Percentiles rank a stretch among this genome's conserved stretches.
Conservation (phyloP, 1,284 basidiomycete species). For the Neolentinus lepideus region DNA sequence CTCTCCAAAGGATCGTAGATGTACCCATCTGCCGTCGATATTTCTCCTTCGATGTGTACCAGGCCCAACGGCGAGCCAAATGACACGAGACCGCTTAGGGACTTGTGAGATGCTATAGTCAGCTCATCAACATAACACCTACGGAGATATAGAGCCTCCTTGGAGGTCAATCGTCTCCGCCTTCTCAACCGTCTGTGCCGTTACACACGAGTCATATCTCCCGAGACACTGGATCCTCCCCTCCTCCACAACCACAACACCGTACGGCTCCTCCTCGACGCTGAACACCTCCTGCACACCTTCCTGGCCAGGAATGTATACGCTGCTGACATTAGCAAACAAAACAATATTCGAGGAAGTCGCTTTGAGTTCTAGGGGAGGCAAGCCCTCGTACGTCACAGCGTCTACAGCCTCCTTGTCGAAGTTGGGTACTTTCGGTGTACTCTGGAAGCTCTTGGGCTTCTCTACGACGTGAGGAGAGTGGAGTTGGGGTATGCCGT, state of each 20-base stretch:
- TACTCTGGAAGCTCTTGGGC: conserved; percentile 35
- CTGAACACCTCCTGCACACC: conserved; percentile 15
- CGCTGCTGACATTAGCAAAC: conserved; percentile 50
- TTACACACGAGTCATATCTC: conserved; percentile 14
- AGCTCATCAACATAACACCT: neutral
- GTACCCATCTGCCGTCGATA: conserved; percentile 61
- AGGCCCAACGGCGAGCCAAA: conserved; percentile 56
- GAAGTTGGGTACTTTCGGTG: conserved; percentile 53
- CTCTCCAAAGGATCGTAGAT: conserved; percentile 42
- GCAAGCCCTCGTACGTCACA: conserved; percentile 59
- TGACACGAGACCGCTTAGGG: conserved; percentile 48
- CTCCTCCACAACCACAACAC: conserved; percentile 29
- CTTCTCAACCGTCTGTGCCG: conserved; percentile 28
- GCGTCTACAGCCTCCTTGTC: conserved; percentile 45
- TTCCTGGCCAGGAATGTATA: conserved; percentile 22
- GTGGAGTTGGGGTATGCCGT: conserved; percentile 57
- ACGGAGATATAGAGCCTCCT: conserved; percentile 36
- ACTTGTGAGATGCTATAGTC: neutral
- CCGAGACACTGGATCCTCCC: conserved; percentile 39
- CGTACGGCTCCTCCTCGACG: conserved; percentile 11
- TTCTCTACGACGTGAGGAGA: conserved; percentile 37
- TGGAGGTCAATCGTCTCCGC: conserved; percentile 38
- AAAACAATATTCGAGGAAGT: conserved; percentile 33
- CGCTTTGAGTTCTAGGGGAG: conserved; percentile 41
- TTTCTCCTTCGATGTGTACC: conserved; percentile 54